Base-by-base conservation (phyloP, 1,284 basidiomycete genomes). In the Boletus sp. region DNA sequence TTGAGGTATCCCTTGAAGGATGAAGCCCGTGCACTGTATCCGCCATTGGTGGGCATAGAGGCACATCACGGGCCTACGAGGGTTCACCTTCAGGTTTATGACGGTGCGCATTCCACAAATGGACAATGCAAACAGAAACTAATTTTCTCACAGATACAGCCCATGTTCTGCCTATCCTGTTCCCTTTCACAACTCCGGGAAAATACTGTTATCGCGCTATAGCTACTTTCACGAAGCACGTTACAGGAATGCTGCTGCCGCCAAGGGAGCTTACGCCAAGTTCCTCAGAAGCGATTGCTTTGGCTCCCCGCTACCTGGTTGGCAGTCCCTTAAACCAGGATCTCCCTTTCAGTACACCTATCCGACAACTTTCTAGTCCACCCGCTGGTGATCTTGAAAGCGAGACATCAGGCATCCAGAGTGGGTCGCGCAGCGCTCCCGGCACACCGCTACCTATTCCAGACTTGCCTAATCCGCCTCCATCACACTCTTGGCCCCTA, bases 71-170 rank as follows among this genome's bases (percentile, higher is more conserved):
- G 71, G 29, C 82, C 91, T 0, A 96, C 95, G 0, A 79, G 88
- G 50, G 92, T 98, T 13, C 95, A 99, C 68, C 72, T 99, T 10
- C 95, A 99, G 66, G 76, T 90, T 6, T 88, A 87, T 57, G 87
- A 89, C 60, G 86, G 86, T 83, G 58, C 53, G 56, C 29, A 30
- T 19, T 32, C 16, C 33, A 17, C 39, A 44, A 30, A 35, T 34
- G 5, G 10, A 12, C 6, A 22, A 22, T 33, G 33, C 23, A 30
- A 51, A 46, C 27, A 44, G 38, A 30, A 32, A n/a, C 39, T 48
- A 19, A 44, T 20, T 44, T 42, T 3, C 8, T 20, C 14, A 14
- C 48, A 87, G 87, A 88, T 61, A 73, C 80, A 4, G 84, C 86
- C 1, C 88, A 90, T 62, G 75, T 85, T 44, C 70, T 94, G 9